Conservation (phyloP, 2,329 filamentous ascomycete genomes). For the Aspergillus amoenus region DNA sequence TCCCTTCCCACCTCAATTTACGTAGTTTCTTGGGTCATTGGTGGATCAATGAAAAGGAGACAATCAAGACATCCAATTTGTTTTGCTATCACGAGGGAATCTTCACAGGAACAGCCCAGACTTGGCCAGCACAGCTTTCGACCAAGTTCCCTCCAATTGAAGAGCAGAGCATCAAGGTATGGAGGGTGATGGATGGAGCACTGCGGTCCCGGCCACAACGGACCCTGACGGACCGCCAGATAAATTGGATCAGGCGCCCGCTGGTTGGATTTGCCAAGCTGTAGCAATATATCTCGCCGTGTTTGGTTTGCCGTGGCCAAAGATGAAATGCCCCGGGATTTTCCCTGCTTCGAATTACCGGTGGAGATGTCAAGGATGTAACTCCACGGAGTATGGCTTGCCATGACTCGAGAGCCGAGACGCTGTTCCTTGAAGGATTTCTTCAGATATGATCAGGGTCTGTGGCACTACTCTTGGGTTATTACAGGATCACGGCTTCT, state of each 20-base stretch:
- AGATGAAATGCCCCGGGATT: neutral
- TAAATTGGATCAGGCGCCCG: neutral
- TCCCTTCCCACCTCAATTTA: too few relatives aligned
- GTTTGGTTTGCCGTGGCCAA: neutral
- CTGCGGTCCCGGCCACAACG: neutral
- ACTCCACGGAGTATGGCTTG: neutral
- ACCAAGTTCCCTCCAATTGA: constrained; percentile 6
- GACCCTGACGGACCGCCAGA: neutral
- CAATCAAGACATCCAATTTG: neutral
- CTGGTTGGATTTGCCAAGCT: constrained; percentile 2
- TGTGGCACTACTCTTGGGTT: neutral
- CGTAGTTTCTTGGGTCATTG: neutral
- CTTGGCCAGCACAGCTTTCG: neutral
- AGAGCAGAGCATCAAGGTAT: neutral
- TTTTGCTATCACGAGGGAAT: constrained; percentile 9
- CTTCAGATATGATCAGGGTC: neutral
- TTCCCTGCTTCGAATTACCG: constrained; percentile 4
- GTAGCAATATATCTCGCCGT: neutral
- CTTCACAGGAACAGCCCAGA: neutral
- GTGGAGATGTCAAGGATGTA: neutral
- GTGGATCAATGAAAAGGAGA: constrained; percentile 7
- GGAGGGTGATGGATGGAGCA: neutral
- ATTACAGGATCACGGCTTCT: neutral
- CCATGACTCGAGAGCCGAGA: neutral
- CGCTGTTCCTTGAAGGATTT: neutral